Evolutionary conservation across 1,139 yeast species (phyloP).

Genomic region (Suhomyces terraborum): DNA sequence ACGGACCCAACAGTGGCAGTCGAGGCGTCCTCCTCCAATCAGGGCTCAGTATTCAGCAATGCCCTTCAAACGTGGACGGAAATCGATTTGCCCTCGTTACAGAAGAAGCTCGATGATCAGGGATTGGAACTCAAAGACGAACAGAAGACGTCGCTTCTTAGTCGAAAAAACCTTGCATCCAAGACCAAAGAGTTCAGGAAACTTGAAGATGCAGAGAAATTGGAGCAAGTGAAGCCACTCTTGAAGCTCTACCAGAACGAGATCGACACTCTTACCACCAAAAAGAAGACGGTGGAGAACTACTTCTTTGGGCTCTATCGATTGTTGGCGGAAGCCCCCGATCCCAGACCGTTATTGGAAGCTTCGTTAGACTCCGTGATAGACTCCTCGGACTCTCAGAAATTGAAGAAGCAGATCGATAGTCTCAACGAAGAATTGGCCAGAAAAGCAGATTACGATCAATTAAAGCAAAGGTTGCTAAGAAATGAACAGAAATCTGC

Average conservation of each 20-base stretch:
- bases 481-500: slow-evolving; percentile 61
- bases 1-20: slow-evolving; percentile 1
- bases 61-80: slow-evolving; percentile 81
- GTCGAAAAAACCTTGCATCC: slow-evolving; percentile 75
- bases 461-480: slow-evolving; percentile 60
- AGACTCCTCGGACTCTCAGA: slow-evolving; percentile 55
- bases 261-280: slow-evolving; percentile 77
- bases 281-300: slow-evolving; percentile 73
- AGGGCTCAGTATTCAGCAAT: slow-evolving; percentile 27
- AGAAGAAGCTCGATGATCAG: slow-evolving; percentile 70
- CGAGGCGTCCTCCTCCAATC: slow-evolving; percentile 8
- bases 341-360: slow-evolving; percentile 81
- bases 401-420: slow-evolving; percentile 55
- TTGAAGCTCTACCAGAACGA: slow-evolving; percentile 86
- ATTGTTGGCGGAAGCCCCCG: slow-evolving; percentile 85
- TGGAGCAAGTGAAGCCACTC: slow-evolving; percentile 63
- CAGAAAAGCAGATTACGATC: slow-evolving; percentile 76
- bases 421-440: slow-evolving; percentile 62
- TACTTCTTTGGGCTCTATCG: slow-evolving; percentile 75
- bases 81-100: slow-evolving; percentile 68
- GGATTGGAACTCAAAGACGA: slow-evolving; percentile 72
- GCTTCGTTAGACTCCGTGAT: slow-evolving; percentile 69
- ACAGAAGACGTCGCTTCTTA: slow-evolving; percentile 65
- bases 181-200: slow-evolving; percentile 83
- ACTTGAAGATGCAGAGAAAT: slow-evolving; percentile 63